Base-by-base conservation (phyloP, 2,329 filamentous ascomycete genomes). In the Diaporthe citrichinensis region DNA sequence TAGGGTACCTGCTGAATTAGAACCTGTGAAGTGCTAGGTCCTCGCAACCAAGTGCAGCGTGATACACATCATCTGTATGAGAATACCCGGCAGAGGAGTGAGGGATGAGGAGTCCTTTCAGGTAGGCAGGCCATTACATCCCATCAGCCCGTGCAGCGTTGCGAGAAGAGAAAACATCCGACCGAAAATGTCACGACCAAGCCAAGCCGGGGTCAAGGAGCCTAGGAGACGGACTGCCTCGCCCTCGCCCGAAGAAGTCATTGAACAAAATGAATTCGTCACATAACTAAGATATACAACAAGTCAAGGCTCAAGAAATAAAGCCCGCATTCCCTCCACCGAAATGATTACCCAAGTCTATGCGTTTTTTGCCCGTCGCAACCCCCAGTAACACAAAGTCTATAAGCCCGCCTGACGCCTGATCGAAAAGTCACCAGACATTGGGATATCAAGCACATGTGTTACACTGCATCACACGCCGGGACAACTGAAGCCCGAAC, bases 381-480 rank as follows among this genome's bases (percentile, higher is more conserved):
- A 49, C 5, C 34, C 36, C 25, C 46, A 55, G 46, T 44, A 65
- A 62, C 49, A 73, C 58, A 41, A 65, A 73, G 71, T 73, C 71
- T 73, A 73, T 57, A 65, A 55, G 58, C 59, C 71, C 53, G 28
- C 58, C 71, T 55, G 71, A 73, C 71, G 71, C 71, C 71, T 53
- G 58, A 55, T 55, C 34, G 34, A 55, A 69, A 68, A 68, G 49
- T 10, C 65, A 69, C 46, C 65, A 69, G 65, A 69, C 65, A 15
- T 69, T 69, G 71, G 71, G 58, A 73, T 73, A 73, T 65, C 58
- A 73, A 73, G 71, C 58, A 65, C 46, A 73, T 65, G 57, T 51
- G 67, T 65, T 73, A 73, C 71, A 65, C 36, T 59, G 65, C 65
- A 69, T 7, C 65, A 55, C 49, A 69, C 34, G 34, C 49, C 49